Evolutionary conservation across 2,329 filamentous ascomycete species (phyloP).

Genomic region (Alternaria hordeiaustralica): DNA sequence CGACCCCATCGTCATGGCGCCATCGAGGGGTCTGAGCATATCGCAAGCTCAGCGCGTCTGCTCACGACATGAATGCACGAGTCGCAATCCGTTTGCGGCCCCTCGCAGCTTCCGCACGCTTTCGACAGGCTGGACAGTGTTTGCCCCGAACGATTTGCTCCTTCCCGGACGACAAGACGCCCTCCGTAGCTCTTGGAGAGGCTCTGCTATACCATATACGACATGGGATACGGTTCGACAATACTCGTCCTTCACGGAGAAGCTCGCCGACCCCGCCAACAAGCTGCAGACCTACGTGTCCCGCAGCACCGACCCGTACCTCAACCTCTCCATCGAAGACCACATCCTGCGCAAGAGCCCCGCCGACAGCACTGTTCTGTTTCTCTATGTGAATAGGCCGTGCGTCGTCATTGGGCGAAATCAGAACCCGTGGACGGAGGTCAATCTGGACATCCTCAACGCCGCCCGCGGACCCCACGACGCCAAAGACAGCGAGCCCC

Average conservation of each 20-base stretch:
- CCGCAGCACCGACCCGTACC: conserved; percentile 72
- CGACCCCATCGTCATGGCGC: conserved; percentile 19
- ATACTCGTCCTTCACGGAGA: conserved; percentile 38
- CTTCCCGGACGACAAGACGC: not conserved
- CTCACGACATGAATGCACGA: not conserved
- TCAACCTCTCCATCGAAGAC: conserved; percentile 95
- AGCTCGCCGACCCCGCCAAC: conserved; percentile 38
- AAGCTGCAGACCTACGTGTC: conserved; percentile 56
- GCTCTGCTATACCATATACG: not conserved
- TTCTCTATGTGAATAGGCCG: conserved; percentile 87
- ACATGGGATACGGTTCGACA: conserved; percentile 1
- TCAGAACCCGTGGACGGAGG: conserved; percentile 96
- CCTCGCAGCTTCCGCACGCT: not conserved
- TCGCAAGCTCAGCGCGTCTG: not conserved
- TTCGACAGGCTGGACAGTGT: not conserved
- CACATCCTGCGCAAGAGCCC: conserved; percentile 79
- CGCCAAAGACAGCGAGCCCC: conserved; percentile 43
- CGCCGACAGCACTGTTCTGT: conserved; percentile 75
- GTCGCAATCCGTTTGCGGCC: not conserved
- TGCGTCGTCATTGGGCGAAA: conserved; percentile 93
- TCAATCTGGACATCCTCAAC: conserved; percentile 71
- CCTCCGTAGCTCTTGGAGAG: not conserved
- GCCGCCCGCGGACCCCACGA: conserved; percentile 38
- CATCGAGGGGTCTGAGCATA: conserved; percentile 19
- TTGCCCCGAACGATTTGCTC: not conserved